Percentiles rank a stretch among this genome's conserved stretches.
Conservation (phyloP, 495 filamentous ascomycete species). For the Pyrenula aspistea region DNA sequence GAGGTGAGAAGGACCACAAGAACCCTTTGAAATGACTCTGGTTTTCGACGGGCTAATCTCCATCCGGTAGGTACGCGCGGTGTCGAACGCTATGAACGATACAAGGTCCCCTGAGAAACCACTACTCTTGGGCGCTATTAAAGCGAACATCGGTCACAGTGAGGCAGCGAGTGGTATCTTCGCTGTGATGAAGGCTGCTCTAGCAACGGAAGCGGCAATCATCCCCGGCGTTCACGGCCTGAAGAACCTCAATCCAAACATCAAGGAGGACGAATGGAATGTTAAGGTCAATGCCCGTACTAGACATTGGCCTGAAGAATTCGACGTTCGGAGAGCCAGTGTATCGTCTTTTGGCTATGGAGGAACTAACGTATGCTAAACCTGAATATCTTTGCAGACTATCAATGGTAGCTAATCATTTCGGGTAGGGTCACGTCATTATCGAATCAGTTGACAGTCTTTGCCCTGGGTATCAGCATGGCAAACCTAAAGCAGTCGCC, state of each 20-base stretch:
- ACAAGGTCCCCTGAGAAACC: constrained; percentile 1
- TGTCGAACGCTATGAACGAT: constrained; percentile 9
- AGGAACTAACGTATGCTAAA: constrained; percentile 38
- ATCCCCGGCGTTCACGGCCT: constrained; percentile 28
- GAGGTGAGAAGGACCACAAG: too few species aligned
- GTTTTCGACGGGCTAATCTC: too few species aligned
- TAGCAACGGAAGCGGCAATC: constrained; percentile 30
- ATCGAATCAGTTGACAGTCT: constrained; percentile 18
- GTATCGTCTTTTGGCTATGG: constrained; percentile 54
- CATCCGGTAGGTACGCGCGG: too few species aligned
- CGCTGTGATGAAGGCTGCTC: constrained; percentile 39
- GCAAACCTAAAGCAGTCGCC: neutral
- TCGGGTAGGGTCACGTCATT: constrained; percentile 12
- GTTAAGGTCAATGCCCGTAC: constrained; percentile 10
- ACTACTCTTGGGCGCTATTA: constrained; percentile 5
- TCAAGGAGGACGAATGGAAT: constrained; percentile 17
- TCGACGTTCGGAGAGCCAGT: constrained; percentile 35
- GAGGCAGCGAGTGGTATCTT: constrained; percentile 31
- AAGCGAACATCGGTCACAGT: constrained; percentile 28
- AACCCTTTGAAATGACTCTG: too few species aligned
- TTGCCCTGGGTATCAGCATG: constrained; percentile 1
- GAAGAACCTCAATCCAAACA: constrained; percentile 10
- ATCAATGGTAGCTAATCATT: neutral
- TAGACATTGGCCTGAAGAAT: constrained; percentile 9
- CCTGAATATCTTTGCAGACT: too few species aligned